Evolutionary conservation across 2,329 filamentous ascomycete species (phyloP), one percentile per base, ranked within the genome.

Genomic region (Talaromyces sp.): DNA sequence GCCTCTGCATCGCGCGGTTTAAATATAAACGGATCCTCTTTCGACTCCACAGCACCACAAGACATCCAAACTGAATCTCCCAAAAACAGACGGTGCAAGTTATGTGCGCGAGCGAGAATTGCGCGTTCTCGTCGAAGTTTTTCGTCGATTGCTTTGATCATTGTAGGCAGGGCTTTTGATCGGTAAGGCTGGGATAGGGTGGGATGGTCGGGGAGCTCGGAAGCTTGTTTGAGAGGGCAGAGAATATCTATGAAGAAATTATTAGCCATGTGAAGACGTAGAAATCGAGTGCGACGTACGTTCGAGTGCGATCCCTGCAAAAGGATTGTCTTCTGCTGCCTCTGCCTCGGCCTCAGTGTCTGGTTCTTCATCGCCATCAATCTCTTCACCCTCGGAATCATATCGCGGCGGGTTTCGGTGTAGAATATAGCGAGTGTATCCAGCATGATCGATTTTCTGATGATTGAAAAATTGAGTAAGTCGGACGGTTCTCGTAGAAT

Each of bases 371-470:
- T 63, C 52, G 24, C 82, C 81, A 41, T 87, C 84, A 57, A 88
- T 79, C 66, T 88, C 82, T 67, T 87, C 86, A 62, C 87, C 87
- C 71, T 89, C 85, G n/a, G 84, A 84, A 71, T 89, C 87, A 73
- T 84, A 87, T 68, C 84, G 82, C 60, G 81, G 79, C 6, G 87
- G 87, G 65, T 88, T 88, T 47, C 79, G 82, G 68, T 82, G 80
- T 57, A 89, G 78, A 60, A 88, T 87, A 71, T 84, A 81, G 70
- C 87, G 82, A 48, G 82, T 79, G 73, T 88, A 88, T 56, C 87
- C 87, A 48, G 85, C 86, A 72, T 89, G 86, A 54, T 86, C 83
- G 68, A 88, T 81, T 75, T 81, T 84, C 84, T 88, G 22, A n/a
- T 45, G 33, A 5, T 41, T 50, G 13, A 24, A 37, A 19, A 6